Conservation (phyloP, 768 basidiomycete genomes). For the Termitomyces bulborhizus region DNA sequence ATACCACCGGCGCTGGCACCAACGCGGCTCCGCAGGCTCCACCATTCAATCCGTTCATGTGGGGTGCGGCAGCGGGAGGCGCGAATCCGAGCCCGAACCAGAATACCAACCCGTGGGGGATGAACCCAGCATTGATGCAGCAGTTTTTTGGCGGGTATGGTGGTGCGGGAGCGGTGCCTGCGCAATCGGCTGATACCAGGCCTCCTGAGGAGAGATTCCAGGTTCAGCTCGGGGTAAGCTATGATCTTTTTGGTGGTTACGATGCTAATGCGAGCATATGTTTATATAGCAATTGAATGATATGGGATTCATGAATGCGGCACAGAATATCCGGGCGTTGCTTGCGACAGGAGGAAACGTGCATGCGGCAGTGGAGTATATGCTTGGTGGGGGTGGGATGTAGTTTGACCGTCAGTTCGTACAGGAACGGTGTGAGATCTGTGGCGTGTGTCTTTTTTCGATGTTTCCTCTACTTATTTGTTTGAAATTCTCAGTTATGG, state of each 20-base stretch:
- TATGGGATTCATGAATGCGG: conserved; percentile 90
- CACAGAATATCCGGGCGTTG: conserved; percentile 86
- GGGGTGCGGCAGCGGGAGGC: conserved; percentile 8
- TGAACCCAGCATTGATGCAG: conserved; percentile 39
- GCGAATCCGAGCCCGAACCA: conserved; percentile 13
- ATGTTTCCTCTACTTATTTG: no score
- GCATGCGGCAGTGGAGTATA: conserved; percentile 88
- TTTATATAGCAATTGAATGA: conserved; percentile 74
- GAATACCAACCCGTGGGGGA: conserved; percentile 26
- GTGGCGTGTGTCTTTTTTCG: no score
- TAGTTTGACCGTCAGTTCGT: neutral
- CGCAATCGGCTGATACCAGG: conserved; percentile 59
- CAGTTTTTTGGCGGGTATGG: conserved; percentile 32
- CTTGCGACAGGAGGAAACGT: conserved; percentile 92
- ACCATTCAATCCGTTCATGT: conserved; percentile 17
- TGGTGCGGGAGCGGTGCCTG: conserved; percentile 26
- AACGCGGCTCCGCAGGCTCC: conserved; percentile 16
- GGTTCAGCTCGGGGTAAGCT: conserved; percentile 70
- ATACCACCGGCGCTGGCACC: conserved; percentile 17
- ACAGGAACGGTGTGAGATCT: neutral
- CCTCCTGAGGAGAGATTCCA: conserved; percentile 92
- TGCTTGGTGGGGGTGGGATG: conserved; percentile 71
- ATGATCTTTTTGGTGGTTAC: neutral
- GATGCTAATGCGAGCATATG: neutral
- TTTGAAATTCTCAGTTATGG: no score